Evolutionary conservation across 345 rosid genomes (phyloP), one percentile per base, ranked within the genome.

Genomic region (Physaria fendleri): DNA sequence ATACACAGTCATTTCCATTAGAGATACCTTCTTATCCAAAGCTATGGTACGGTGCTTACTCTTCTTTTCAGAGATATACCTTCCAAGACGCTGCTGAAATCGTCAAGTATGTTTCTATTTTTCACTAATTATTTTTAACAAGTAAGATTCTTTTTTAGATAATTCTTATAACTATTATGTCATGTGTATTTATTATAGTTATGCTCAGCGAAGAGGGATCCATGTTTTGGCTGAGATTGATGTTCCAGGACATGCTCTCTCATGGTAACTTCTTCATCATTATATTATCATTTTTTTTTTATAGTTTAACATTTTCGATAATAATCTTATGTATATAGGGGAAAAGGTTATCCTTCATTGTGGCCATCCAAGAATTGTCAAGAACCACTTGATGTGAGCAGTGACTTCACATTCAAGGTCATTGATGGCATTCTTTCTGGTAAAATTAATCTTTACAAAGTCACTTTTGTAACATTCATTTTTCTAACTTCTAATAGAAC

Each of bases 401-500:
- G 40, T 45, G 74, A 83, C 18, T 85, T 83, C 49, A 81, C 94
- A 18, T 85, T 83, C 68, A 71, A 76, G 65, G 77, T 83, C 64
- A 76, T 86, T 62, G 85, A 83, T 63, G 90, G 90, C 43, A 86
- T 83, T 73, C 94, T 86, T 60, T 81, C 85, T 37, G 94, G 94
- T 85, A 71, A 59, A 35, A n/a, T n/a, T n/a, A 34, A 8, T 17
- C 17, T 45, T 47, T 9, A 3, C 5, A 11, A 0, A 13, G 50
- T 6, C 42, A 25, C 29, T 5, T 43, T 46, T 13, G 5, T 32
- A 32, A 32, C 35, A 11, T 32, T 32, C 35, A 11, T 11, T 2
- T 32, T 32, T 13, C 35, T 2, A 11, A 42, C 6, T 22, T 21
- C 2, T 56, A 40, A 22, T 40, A 45, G 22, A 15, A 22, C 2